These are phyloP conservation scores for Fagopyrum homotropicum DNA, from an alignment of 148 eudicot genomes.

Conservation along the genomic window DNA sequence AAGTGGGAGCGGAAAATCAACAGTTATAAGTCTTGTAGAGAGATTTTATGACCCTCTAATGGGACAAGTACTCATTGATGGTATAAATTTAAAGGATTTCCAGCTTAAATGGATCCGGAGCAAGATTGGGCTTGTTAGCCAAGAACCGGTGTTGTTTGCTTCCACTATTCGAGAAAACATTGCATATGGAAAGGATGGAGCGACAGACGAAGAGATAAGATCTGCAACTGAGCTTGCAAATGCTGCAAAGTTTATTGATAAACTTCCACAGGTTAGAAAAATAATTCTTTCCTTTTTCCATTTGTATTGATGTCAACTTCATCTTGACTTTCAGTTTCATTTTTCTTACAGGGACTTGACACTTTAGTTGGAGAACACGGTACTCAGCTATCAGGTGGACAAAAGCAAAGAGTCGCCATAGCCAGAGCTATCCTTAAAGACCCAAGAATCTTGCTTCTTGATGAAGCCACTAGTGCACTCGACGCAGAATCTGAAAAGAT, in stretches of 20 bases:
- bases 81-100: conserved; percentile 43
- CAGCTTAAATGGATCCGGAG: conserved; percentile 61
- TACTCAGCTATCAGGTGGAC: conserved; percentile 80
- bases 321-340: not conserved
- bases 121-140: conserved; percentile 68
- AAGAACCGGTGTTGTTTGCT: conserved; percentile 60
- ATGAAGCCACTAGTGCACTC: conserved; percentile 96
- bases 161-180: conserved; percentile 57
- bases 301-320: not conserved
- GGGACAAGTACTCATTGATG: conserved; percentile 66
- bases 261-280: conserved; percentile 48
- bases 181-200: conserved; percentile 53
- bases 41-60: conserved; percentile 67
- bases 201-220: conserved; percentile 45
- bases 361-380: conserved; percentile 88
- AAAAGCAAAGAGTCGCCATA: conserved; percentile 85
- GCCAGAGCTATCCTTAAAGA: conserved; percentile 78
- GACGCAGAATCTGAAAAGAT: conserved; percentile 78
- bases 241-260: conserved; percentile 55
- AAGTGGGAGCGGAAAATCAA: conserved; percentile 74
- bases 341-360: conserved; percentile 52
- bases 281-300: not conserved
- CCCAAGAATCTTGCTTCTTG: conserved; percentile 70
- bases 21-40: conserved; percentile 58
- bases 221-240: conserved; percentile 61